A percentile compares a stretch with the other conserved stretches of the same genome.
phyloP scores from a whole-genome alignment of 2,329 filamentous ascomycete species.

The Cladophialophora exuberans region DNA sequence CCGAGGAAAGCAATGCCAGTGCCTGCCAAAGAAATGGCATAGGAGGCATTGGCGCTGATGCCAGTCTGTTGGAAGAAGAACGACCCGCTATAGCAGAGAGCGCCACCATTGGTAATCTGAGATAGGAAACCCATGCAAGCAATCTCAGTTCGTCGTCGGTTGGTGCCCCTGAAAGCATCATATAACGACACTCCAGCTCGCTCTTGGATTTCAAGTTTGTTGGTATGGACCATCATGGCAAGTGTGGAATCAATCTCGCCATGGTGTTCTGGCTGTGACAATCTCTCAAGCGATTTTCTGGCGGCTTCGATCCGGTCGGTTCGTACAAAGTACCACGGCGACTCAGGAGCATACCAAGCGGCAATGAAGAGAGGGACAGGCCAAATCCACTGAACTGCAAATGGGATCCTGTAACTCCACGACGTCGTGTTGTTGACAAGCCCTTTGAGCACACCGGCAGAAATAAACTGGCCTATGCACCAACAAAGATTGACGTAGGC shows the following conservation, averaged over 20 bases:
- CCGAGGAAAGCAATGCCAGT: constrained; percentile 68
- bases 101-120: constrained; percentile 38
- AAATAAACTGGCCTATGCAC: constrained; percentile 64
- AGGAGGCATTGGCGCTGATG: constrained; percentile 53
- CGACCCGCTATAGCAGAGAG: constrained; percentile 37
- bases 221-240: constrained; percentile 46
- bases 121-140: constrained; percentile 41
- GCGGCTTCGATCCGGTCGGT: constrained; percentile 41
- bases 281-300: constrained; percentile 35
- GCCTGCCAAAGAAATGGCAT: constrained; percentile 61
- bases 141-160: constrained; percentile 47
- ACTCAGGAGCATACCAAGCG: constrained; percentile 31
- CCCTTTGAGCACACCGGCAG: constrained; percentile 29
- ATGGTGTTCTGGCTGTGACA: constrained; percentile 39
- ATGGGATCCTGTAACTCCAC: constrained; percentile 31
- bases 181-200: constrained; percentile 33
- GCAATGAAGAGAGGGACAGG: constrained; percentile 29
- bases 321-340: constrained; percentile 40
- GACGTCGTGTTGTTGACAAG: constrained; percentile 23
- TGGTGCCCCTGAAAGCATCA: constrained; percentile 38
- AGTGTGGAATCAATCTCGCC: constrained; percentile 39
- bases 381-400: constrained; percentile 36
- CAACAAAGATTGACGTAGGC: constrained; percentile 66
- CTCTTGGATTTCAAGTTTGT: constrained; percentile 36
- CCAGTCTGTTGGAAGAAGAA: constrained; percentile 56